Evolutionary conservation across 2,329 filamentous ascomycete genomes (phyloP), one percentile per base, ranked within the genome.

Genomic region (Neopestalotiopsis sp.): DNA sequence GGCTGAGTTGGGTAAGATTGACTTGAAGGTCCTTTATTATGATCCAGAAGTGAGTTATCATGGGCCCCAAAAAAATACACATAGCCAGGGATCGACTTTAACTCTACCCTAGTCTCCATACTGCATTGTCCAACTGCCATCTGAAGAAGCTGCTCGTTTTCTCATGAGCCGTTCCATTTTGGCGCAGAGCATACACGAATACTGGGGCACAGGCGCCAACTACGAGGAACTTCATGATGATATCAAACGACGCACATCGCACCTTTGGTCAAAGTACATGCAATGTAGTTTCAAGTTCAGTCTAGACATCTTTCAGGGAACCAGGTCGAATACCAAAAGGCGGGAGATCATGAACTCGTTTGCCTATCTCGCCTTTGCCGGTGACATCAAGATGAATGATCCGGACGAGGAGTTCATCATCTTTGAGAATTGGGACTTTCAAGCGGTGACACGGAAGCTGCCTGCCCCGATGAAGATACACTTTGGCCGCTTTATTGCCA

Each of bases 311-410:
- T 98, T 91, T 80, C 92, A 91, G 67, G 92, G 92, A 61, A 92
- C 91, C 62, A 90, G 93, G 59, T 85, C 88, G 38, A 84, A 85
- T 64, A 79, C 84, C 4, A 84, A 89, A 70, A 92, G 95, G 74
- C 83, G 89, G n/a, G 84, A 86, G 9, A 88, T 98, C 71, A 96
- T 99, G 77, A 90, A 97, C 76, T 88, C 89, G 1, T 97, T 98
- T 80, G 82, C 84, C 34, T 97, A 94, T 79, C 84, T 98, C 66
- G 89, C 85, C 0, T 94, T 98, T 75, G 81, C 89, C 14, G 96
- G 96, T 0, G 89, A 89, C 0, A 95, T 98, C 77, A 84, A 85
- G 66, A 91, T 99, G 88, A 90, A 88, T 68, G 84, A 88, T 24
- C 90, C 94, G 0, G 91, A 95, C 45, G 85, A 93, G 70, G 86